phyloP scores from a whole-genome alignment of 345 rosid genomes.

The Camelina laxa region DNA sequence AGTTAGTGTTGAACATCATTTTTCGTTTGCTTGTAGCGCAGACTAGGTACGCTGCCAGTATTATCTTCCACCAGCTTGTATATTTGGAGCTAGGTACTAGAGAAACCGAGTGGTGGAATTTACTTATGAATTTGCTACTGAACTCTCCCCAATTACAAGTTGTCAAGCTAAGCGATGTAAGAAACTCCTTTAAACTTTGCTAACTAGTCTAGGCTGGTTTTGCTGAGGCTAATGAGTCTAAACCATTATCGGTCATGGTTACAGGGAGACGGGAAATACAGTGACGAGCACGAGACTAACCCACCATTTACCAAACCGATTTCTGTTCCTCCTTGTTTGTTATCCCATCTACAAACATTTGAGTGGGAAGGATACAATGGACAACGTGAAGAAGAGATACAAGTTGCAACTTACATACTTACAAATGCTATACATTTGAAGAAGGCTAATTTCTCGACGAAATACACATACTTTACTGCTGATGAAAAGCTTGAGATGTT shows the following conservation, averaged over 20 bases:
- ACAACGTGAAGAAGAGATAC: constrained; percentile 29
- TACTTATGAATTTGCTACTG: constrained; percentile 18
- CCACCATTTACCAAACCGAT: background rate
- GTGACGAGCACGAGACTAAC: background rate
- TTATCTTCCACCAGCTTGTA: background rate
- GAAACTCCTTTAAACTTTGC: too few species aligned
- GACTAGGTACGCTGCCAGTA: too few species aligned
- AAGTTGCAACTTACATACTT: constrained; percentile 33
- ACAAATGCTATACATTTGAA: constrained; percentile 22
- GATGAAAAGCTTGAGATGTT: constrained; percentile 14
- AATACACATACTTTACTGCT: background rate
- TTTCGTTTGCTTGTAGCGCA: too few species aligned
- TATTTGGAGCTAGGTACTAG: constrained; percentile 25
- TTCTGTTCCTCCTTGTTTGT: constrained; percentile 15
- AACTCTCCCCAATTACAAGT: constrained; percentile 21
- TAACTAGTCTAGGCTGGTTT: too few species aligned
- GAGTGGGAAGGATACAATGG: constrained; percentile 32
- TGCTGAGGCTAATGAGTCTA: too few species aligned
- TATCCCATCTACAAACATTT: constrained; percentile 4
- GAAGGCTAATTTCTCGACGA: constrained; percentile 18
- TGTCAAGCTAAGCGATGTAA: constrained; percentile 27
- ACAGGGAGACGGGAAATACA: background rate
- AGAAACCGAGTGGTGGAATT: constrained; percentile 22
- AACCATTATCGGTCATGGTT: too few species aligned
- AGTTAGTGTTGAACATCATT: too few species aligned